These are phyloP conservation scores for Periconia sp. DNA, from an alignment of 2,329 filamentous ascomycete species.

Conservation along the genomic window DNA sequence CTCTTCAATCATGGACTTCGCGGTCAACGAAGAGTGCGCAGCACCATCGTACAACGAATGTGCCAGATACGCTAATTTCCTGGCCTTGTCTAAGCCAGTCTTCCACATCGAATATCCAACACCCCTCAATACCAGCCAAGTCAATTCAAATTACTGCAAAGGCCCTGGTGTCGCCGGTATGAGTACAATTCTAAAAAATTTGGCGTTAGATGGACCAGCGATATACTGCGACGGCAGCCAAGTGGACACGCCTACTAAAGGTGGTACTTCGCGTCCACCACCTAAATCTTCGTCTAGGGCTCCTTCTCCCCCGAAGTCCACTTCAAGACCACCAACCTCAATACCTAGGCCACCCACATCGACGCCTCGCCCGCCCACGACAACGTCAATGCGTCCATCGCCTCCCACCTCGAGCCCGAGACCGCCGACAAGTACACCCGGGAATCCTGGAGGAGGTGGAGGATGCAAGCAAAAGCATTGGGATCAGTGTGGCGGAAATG, in stretches of 20 bases:
- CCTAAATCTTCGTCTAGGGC: constrained; percentile 11
- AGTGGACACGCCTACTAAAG: constrained; percentile 37
- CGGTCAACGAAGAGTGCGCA: constrained; percentile 42
- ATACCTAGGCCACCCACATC: constrained; percentile 8
- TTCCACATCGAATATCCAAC: constrained; percentile 43
- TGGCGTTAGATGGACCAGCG: constrained; percentile 65
- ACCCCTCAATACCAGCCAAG: constrained; percentile 41
- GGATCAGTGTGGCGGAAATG: constrained; percentile 37
- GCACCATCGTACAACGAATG: constrained; percentile 32
- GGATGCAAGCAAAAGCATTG: constrained; percentile 34
- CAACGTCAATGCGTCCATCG: neutral
- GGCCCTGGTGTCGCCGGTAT: constrained; percentile 61
- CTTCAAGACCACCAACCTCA: constrained; percentile 9
- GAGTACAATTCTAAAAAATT: constrained; percentile 69
- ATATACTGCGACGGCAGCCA: constrained; percentile 56
- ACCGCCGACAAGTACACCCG: constrained; percentile 30
- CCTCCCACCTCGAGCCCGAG: constrained; percentile 15
- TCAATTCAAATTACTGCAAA: constrained; percentile 47
- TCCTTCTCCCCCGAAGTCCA: constrained; percentile 6
- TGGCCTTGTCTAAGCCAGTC: constrained; percentile 37
- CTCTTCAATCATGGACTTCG: constrained; percentile 29
- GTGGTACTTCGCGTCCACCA: constrained; percentile 20
- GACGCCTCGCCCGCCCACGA: constrained; percentile 7
- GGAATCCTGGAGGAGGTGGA: constrained; percentile 24
- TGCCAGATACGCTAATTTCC: constrained; percentile 26